Evolutionary conservation across 495 filamentous ascomycete species (phyloP).

Genomic region (Annulohypoxylon moriforme): DNA sequence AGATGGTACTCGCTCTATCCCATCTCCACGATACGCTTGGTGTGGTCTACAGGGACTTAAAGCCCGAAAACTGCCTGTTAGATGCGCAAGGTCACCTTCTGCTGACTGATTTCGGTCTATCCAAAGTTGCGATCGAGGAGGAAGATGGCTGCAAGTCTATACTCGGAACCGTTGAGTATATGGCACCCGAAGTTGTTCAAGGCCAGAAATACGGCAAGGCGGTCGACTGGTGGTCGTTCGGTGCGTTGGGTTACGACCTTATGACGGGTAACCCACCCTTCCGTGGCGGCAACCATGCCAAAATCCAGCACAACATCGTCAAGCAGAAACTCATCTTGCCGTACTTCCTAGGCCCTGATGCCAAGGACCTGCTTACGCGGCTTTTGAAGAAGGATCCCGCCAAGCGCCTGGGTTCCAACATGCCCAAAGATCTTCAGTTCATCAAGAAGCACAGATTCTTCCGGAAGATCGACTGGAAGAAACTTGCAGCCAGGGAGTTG

Average conservation of each 20-base stretch:
- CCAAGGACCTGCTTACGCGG: constrained; percentile 90
- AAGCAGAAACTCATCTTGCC: constrained; percentile 88
- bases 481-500: constrained; percentile 79
- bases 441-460: constrained; percentile 98
- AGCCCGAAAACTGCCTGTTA: constrained; percentile 97
- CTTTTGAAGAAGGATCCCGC: constrained; percentile 89
- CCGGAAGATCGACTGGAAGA: constrained; percentile 92
- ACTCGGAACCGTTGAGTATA: constrained; percentile 96
- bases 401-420: constrained; percentile 86
- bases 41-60: constrained; percentile 95
- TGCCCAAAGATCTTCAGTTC: constrained; percentile 83
- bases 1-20: constrained; percentile 92
- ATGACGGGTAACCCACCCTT: constrained; percentile 93
- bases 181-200: constrained; percentile 94
- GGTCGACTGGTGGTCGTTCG: constrained; percentile 99
- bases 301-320: constrained; percentile 92
- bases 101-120: constrained; percentile 95
- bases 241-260: constrained; percentile 89
- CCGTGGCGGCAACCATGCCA: constrained; percentile 86
- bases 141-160: constrained; percentile 84
- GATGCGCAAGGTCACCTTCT: constrained; percentile 92
- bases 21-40: constrained; percentile 92
- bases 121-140: constrained; percentile 88
- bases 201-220: constrained; percentile 89
- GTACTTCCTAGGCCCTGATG: constrained; percentile 87